Evolutionary conservation across 2,329 filamentous ascomycete genomes (phyloP).

Genomic region (Botrytis squamosa): DNA sequence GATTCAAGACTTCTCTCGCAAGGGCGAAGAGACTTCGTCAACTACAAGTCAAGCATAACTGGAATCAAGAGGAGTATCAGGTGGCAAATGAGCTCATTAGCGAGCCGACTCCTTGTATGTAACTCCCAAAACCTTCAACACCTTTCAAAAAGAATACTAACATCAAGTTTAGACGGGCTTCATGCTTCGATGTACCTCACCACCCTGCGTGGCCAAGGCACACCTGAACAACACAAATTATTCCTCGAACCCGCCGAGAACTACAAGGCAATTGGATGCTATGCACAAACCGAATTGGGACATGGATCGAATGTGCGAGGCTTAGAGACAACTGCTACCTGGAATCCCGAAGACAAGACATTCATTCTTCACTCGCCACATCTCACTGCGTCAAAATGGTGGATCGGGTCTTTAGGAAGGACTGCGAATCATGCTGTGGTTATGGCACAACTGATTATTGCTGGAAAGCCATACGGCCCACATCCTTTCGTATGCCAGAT

Average conservation of each 20-base stretch:
- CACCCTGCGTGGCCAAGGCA: conserved; percentile 69
- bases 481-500: conserved; percentile 79
- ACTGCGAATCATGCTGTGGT: conserved; percentile 76
- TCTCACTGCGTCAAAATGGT: conserved; percentile 78
- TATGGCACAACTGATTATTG: conserved; percentile 72
- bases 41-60: conserved; percentile 64
- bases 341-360: conserved; percentile 70
- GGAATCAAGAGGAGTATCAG: conserved; percentile 62
- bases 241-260: conserved; percentile 68
- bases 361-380: conserved; percentile 73
- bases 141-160: background rate
- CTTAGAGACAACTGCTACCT: conserved; percentile 50
- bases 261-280: conserved; percentile 75
- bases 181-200: conserved; percentile 39
- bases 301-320: conserved; percentile 76
- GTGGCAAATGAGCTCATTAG: conserved; percentile 67
- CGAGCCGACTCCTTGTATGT: conserved; percentile 63
- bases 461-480: conserved; percentile 67
- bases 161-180: conserved; percentile 38
- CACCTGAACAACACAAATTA: conserved; percentile 68
- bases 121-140: background rate
- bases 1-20: conserved; percentile 67
- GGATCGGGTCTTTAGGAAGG: conserved; percentile 76
- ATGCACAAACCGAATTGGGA: conserved; percentile 77
- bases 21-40: conserved; percentile 69